phyloP scores from a whole-genome alignment of 1,284 basidiomycete genomes.

The Naganishia albida region DNA sequence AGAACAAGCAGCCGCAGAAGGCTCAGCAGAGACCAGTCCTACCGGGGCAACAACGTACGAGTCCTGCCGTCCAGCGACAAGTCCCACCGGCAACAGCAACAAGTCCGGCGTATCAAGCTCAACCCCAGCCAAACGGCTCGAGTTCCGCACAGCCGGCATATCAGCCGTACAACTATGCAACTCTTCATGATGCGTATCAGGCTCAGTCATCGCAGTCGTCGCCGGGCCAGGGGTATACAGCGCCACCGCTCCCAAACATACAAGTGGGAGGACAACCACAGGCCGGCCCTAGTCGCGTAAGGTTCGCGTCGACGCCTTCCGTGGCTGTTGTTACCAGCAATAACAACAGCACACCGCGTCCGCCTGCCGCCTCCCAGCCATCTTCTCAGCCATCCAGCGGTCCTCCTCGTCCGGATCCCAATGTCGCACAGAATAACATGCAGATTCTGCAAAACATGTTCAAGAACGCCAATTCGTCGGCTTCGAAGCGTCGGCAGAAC shows the following conservation, averaged over 20 bases:
- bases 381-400: background rate
- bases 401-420: conserved; percentile 1
- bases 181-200: conserved; percentile 22
- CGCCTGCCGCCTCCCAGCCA: background rate
- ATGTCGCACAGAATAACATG: conserved; percentile 25
- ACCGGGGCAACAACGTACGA: background rate
- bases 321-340: conserved; percentile 6
- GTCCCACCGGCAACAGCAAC: background rate
- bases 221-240: conserved; percentile 16
- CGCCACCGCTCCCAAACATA: conserved; percentile 12
- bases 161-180: conserved; percentile 4
- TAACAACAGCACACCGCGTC: background rate
- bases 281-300: conserved; percentile 15
- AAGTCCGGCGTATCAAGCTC: background rate
- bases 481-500: conserved; percentile 15
- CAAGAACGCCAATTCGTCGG: conserved; percentile 24
- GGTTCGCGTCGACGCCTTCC: conserved; percentile 11
- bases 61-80: background rate
- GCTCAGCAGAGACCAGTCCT: background rate
- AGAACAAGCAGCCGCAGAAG: conserved; percentile 8
- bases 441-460: conserved; percentile 28
- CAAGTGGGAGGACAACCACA: conserved; percentile 6
- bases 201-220: background rate
- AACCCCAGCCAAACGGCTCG: background rate
- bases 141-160: background rate